phyloP scores from a whole-genome alignment of 2,329 filamentous ascomycete species.

The Daldinia sp. region DNA sequence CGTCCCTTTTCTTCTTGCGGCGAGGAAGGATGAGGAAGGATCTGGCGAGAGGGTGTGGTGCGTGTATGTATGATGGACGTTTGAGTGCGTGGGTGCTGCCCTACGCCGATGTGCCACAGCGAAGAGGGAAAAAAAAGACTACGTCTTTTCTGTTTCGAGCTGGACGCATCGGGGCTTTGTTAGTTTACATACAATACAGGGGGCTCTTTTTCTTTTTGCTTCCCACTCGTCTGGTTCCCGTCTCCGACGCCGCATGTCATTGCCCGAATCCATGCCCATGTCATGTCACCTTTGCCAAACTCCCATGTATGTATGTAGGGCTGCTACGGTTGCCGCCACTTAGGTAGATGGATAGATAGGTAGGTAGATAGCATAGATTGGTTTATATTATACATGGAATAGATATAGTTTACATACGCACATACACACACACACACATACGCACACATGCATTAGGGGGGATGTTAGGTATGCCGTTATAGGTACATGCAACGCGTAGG shows the following conservation, averaged over 20 bases:
- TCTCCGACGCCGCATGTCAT: conserved; percentile 1
- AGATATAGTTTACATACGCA: not conserved
- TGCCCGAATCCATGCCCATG: not conserved
- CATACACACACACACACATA: no score
- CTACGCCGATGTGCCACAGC: conserved; percentile 30
- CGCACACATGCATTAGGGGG: no score
- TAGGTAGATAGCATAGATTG: not conserved
- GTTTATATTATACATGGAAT: not conserved
- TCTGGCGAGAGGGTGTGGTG: conserved; percentile 32
- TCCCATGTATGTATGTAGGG: conserved; percentile 19
- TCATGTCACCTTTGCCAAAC: conserved; percentile 7
- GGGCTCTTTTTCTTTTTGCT: conserved; percentile 6
- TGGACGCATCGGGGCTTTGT: conserved; percentile 40
- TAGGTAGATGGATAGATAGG: conserved; percentile 3
- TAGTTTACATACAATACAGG: conserved; percentile 31
- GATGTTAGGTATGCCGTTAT: no score
- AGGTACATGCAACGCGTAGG: not conserved
- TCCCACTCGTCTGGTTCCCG: conserved; percentile 25
- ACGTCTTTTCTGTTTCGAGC: conserved; percentile 36
- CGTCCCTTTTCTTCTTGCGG: conserved; percentile 3
- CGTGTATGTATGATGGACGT: conserved; percentile 27
- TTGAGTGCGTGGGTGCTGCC: conserved; percentile 1
- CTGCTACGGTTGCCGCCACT: conserved; percentile 31
- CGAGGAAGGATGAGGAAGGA: conserved; percentile 4
- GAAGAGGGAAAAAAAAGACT: conserved; percentile 14